Conservation (phyloP, 2,329 filamentous ascomycete species). For the Gremmenia infestans region DNA sequence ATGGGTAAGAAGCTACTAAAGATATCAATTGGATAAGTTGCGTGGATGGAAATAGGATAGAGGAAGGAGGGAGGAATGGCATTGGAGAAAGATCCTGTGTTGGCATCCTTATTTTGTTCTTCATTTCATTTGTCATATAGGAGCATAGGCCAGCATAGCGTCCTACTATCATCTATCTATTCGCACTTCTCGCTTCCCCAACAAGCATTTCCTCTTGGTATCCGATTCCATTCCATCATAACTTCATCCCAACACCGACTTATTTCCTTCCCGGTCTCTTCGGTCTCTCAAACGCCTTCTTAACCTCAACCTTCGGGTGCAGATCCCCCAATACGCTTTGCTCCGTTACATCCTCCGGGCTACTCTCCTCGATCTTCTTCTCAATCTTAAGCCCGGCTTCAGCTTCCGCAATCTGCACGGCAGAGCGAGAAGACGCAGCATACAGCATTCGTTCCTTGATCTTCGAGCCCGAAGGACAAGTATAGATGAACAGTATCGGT, state of each 20-base stretch:
- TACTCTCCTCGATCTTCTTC: conserved; percentile 66
- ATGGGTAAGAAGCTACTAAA: no score
- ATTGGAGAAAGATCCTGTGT: neutral
- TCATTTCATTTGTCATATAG: neutral
- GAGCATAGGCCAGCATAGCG: conserved; percentile 18
- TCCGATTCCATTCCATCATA: neutral
- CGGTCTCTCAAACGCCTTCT: conserved; percentile 68
- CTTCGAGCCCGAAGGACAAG: conserved; percentile 65
- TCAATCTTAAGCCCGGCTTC: conserved; percentile 62
- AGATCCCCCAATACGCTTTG: conserved; percentile 60
- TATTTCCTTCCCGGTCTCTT: conserved; percentile 62
- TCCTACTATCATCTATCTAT: conserved; percentile 7
- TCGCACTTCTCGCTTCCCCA: neutral
- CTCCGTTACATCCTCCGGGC: conserved; percentile 67
- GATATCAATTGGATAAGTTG: neutral
- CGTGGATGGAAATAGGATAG: neutral
- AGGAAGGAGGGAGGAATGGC: neutral
- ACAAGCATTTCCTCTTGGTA: neutral
- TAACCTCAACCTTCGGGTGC: conserved; percentile 60
- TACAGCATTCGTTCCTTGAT: conserved; percentile 87
- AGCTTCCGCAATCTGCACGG: conserved; percentile 59
- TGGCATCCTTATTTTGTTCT: neutral
- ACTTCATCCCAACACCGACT: conserved; percentile 1
- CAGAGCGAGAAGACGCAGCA: conserved; percentile 63
- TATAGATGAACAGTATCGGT: conserved; percentile 76